A percentile compares a stretch with the other conserved stretches of the same genome.
Conservation (phyloP, 495 filamentous ascomycete genomes). For the Rhizodiscina lignyota region DNA sequence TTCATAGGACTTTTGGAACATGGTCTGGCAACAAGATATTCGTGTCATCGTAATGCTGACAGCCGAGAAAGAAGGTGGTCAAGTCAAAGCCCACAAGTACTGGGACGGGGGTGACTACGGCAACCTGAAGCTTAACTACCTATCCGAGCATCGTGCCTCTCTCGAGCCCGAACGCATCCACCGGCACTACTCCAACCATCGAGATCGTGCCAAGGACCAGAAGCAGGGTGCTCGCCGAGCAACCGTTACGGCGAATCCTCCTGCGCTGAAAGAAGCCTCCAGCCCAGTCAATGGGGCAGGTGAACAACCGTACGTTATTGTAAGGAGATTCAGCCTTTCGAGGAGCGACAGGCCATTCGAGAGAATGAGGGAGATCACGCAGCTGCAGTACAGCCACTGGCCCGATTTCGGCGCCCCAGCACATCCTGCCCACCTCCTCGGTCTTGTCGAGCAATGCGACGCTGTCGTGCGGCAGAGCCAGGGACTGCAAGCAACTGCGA, state of each 20-base stretch:
- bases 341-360: constrained; percentile 65
- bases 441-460: constrained; percentile 73
- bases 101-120: constrained; percentile 77
- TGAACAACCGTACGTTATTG: constrained; percentile 59
- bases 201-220: not conserved
- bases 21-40: constrained; percentile 92
- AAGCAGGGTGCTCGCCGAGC: constrained; percentile 1
- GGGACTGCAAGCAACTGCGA: constrained; percentile 1
- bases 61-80: constrained; percentile 87
- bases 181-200: constrained; percentile 5
- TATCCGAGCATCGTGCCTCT: constrained; percentile 66
- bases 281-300: constrained; percentile 6
- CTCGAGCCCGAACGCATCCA: constrained; percentile 39
- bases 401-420: constrained; percentile 93
- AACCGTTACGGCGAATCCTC: constrained; percentile 8
- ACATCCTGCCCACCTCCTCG: constrained; percentile 69
- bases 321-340: constrained; percentile 73
- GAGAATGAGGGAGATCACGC: constrained; percentile 82
- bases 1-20: constrained; percentile 89
- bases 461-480: constrained; percentile 24
- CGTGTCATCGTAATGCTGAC: constrained; percentile 91
- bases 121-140: constrained; percentile 51
- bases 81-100: constrained; percentile 87
- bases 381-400: constrained; percentile 88
- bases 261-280: constrained; percentile 11